Evolutionary conservation across 768 basidiomycete species (phyloP).

Genomic region (Leccinum incarnatum): DNA sequence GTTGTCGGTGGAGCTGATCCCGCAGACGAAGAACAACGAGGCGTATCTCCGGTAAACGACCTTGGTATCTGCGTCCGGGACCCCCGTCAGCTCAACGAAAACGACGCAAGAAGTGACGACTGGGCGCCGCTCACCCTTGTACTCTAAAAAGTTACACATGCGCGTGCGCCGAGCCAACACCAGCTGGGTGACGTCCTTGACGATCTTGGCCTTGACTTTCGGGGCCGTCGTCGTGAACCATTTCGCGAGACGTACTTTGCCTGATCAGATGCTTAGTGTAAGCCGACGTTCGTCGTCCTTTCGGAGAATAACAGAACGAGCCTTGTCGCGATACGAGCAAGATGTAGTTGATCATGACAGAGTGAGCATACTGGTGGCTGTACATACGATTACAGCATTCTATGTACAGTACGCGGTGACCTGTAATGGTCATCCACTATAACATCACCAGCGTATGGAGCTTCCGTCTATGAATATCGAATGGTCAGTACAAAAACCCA

Average conservation of each 20-base stretch:
- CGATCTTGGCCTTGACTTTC: constrained; percentile 84
- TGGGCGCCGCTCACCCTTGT: constrained; percentile 68
- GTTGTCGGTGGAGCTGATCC: constrained; percentile 81
- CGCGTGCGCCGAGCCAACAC: constrained; percentile 83
- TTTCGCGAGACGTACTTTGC: constrained; percentile 92
- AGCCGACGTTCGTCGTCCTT: constrained; percentile 6
- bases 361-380: constrained; percentile 24
- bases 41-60: constrained; percentile 95
- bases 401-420: not conserved
- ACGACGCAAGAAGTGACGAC: not conserved
- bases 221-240: constrained; percentile 88
- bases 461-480: not conserved
- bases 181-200: constrained; percentile 93
- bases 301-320: constrained; percentile 25
- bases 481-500: constrained; percentile 11
- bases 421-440: not conserved
- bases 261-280: constrained; percentile 37
- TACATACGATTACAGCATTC: constrained; percentile 9
- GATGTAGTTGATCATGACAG: constrained; percentile 83
- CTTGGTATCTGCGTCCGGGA: constrained; percentile 56
- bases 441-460: not conserved
- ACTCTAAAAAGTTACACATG: constrained; percentile 97
- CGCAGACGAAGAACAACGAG: constrained; percentile 92
- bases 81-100: constrained; percentile 27
- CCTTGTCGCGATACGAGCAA: constrained; percentile 94